Evolutionary conservation across 805 yeast species (phyloP).

Genomic region (Cyberlindnera suaveolens): DNA sequence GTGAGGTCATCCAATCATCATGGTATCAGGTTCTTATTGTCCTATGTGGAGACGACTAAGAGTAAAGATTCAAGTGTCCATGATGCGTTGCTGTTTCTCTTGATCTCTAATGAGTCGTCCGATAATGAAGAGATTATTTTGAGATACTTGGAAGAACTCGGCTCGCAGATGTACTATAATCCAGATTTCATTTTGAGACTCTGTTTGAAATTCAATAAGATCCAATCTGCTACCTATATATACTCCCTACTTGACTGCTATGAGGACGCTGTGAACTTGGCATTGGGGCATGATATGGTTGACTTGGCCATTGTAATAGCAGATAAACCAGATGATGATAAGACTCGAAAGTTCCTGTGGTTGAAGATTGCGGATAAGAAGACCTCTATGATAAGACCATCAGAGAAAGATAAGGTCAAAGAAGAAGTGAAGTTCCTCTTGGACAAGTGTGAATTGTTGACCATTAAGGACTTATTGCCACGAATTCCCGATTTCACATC

Average conservation of each 20-base stretch:
- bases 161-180: conserved; percentile 44
- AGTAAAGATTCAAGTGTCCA: conserved; percentile 46
- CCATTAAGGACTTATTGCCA: conserved; percentile 78
- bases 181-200: conserved; percentile 69
- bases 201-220: conserved; percentile 53
- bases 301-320: conserved; percentile 55
- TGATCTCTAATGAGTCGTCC: conserved; percentile 36
- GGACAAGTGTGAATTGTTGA: conserved; percentile 43
- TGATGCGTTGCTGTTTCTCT: conserved; percentile 63
- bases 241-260: conserved; percentile 60
- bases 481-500: conserved; percentile 78
- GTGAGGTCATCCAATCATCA: conserved; percentile 47
- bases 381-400: conserved; percentile 20
- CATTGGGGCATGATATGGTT: conserved; percentile 53
- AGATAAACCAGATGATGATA: conserved; percentile 45
- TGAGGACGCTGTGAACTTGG: conserved; percentile 77
- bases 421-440: conserved; percentile 29
- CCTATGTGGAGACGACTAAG: conserved; percentile 41
- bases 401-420: conserved; percentile 24
- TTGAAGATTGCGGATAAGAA: conserved; percentile 41
- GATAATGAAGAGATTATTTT: conserved; percentile 35
- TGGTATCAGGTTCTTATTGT: conserved; percentile 57
- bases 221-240: conserved; percentile 66
- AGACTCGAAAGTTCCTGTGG: conserved; percentile 68
- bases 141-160: conserved; percentile 40